A percentile compares a stretch with the other conserved stretches of the same genome.
Conservation (phyloP, 129 eudicot genomes). For the Lonicera japonica region DNA sequence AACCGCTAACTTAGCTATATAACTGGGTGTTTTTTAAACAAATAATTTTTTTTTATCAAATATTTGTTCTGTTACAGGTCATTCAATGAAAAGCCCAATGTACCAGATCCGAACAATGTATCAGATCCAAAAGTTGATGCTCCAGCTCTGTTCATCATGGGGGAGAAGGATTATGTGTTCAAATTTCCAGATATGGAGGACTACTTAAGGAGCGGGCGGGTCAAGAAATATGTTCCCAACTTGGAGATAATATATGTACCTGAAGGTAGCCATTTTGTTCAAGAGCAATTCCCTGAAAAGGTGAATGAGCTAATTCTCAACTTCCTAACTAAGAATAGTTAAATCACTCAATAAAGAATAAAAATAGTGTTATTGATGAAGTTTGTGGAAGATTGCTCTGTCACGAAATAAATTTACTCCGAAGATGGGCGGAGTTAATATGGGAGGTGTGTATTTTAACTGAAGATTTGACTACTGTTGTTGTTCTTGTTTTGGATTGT, state of each 20-base stretch:
- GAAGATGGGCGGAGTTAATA: too few species aligned
- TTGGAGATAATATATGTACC: background rate
- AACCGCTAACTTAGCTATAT: background rate
- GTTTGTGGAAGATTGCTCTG: too few species aligned
- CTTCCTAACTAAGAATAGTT: background rate
- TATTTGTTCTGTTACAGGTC: background rate
- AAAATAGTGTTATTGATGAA: background rate
- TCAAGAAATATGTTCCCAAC: background rate
- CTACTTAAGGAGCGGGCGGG: background rate
- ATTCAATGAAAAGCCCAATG: background rate
- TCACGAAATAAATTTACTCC: too few species aligned
- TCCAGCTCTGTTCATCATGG: background rate
- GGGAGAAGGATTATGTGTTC: background rate
- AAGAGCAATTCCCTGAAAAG: conserved; percentile 6
- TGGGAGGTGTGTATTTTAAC: too few species aligned
- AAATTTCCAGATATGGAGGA: conserved; percentile 4
- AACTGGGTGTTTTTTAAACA: background rate
- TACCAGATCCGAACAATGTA: background rate
- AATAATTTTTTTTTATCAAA: too few species aligned
- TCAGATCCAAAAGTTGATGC: background rate
- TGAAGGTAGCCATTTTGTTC: background rate
- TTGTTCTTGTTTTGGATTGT: background rate
- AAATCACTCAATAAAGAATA: background rate
- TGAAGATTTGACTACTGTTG: background rate
- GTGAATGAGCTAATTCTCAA: background rate